Conservation (phyloP, 2,329 filamentous ascomycete genomes). For the Phyllosticta paracitricarpa region DNA sequence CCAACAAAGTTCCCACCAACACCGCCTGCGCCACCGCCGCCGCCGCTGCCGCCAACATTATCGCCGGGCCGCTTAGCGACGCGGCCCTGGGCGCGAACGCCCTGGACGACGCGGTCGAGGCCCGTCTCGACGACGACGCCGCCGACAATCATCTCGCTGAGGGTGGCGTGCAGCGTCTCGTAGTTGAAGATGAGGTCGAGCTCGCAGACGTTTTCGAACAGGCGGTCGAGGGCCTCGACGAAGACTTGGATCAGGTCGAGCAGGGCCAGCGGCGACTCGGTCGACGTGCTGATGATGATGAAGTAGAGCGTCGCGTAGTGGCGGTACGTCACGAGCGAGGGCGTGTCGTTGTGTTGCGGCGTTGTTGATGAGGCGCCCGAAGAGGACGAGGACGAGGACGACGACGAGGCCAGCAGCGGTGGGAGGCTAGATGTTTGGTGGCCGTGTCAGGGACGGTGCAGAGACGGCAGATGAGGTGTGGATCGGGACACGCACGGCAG, state of each 20-base stretch:
- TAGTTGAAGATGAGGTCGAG: conserved; percentile 98
- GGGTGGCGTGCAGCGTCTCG: conserved; percentile 83
- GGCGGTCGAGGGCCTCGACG: conserved; percentile 83
- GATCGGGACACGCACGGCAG: conserved; percentile 48
- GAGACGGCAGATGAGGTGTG: background rate
- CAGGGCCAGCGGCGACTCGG: conserved; percentile 87
- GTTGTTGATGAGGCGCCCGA: conserved; percentile 16
- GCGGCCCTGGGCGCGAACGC: conserved; percentile 64
- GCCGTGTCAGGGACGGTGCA: background rate
- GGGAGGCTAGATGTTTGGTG: conserved; percentile 49
- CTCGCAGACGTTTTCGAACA: conserved; percentile 99
- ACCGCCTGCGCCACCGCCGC: background rate
- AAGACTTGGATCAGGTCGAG: conserved; percentile 98
- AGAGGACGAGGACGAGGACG: conserved; percentile 25
- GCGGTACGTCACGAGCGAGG: conserved; percentile 92
- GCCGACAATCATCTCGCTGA: conserved; percentile 91
- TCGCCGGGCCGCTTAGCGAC: conserved; percentile 62
- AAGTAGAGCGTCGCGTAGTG: conserved; percentile 98
- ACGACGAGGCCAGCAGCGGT: conserved; percentile 48
- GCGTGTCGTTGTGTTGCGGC: conserved; percentile 72
- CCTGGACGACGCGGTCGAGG: conserved; percentile 76
- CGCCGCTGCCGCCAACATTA: background rate
- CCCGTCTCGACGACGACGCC: conserved; percentile 91
- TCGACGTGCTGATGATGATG: conserved; percentile 93
- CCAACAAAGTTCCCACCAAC: background rate